Percentiles rank a stretch among this genome's conserved stretches.
These are phyloP conservation scores for Penicillium nordicum DNA, from an alignment of 2,329 filamentous ascomycete species.

Conservation along the genomic window DNA sequence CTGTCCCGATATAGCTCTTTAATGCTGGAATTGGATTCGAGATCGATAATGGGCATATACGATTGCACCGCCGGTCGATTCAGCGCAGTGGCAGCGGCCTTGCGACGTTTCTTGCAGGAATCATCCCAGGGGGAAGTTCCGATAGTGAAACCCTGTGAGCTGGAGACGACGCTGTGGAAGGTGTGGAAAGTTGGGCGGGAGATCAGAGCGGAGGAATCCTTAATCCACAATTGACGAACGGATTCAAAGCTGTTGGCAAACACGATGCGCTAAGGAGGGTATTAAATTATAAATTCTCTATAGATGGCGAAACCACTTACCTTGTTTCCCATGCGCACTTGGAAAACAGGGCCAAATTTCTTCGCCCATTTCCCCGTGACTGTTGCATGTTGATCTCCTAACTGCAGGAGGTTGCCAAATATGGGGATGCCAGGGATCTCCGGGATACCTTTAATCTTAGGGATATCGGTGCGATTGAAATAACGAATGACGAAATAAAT, in stretches of 20 bases:
- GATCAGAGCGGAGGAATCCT: slow-evolving; percentile 72
- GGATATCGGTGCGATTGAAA: slow-evolving; percentile 52
- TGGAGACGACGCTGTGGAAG: slow-evolving; percentile 75
- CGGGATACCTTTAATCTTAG: slow-evolving; percentile 60
- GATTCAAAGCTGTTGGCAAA: slow-evolving; percentile 76
- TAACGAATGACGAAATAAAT: slow-evolving; percentile 43
- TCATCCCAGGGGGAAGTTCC: slow-evolving; percentile 83
- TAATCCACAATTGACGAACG: slow-evolving; percentile 70
- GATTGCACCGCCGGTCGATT: slow-evolving; percentile 72
- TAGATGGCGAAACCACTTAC: slow-evolving; percentile 35
- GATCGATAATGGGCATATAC: slow-evolving; percentile 79
- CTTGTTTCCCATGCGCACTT: slow-evolving; percentile 65
- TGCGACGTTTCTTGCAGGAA: slow-evolving; percentile 71
- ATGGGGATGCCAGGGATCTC: slow-evolving; percentile 61
- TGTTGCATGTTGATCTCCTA: slow-evolving; percentile 57
- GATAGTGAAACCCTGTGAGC: slow-evolving; percentile 75
- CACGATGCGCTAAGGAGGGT: slow-evolving; percentile 56
- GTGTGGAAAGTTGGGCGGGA: slow-evolving; percentile 76
- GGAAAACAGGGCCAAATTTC: slow-evolving; percentile 63
- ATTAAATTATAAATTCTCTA: not conserved
- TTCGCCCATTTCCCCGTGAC: slow-evolving; percentile 56
- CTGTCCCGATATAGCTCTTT: slow-evolving; percentile 67
- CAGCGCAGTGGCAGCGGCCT: slow-evolving; percentile 73
- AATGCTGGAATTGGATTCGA: slow-evolving; percentile 69
- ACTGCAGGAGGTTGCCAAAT: slow-evolving; percentile 61